Conservation (phyloP, 192 early-diverging fungal genomes). For the Coemansia aciculifera region DNA sequence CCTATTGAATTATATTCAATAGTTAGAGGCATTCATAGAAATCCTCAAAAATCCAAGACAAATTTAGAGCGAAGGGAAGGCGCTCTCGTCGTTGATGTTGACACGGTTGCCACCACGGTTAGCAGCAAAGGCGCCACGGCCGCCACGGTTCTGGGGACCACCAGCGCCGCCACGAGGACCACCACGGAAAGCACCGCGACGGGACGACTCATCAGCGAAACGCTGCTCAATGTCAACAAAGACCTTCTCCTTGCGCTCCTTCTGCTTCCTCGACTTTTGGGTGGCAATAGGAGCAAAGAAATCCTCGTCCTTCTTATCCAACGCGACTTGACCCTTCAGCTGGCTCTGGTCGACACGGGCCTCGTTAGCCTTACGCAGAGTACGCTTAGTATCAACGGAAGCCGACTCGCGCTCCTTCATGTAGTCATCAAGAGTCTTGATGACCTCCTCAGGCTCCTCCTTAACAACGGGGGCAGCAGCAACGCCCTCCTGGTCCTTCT, state of each 20-base stretch:
- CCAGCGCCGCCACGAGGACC: slow-evolving; percentile 31
- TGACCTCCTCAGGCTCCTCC: slow-evolving; percentile 73
- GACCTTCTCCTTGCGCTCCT: slow-evolving; percentile 73
- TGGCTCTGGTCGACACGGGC: slow-evolving; percentile 73
- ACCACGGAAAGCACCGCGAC: slow-evolving; percentile 64
- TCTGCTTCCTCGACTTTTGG: slow-evolving; percentile 61
- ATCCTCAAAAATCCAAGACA: not conserved
- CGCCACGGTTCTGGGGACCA: slow-evolving; percentile 49
- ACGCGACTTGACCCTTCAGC: slow-evolving; percentile 76
- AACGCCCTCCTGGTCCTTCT: slow-evolving; percentile 45
- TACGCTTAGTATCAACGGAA: slow-evolving; percentile 59
- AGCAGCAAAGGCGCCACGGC: slow-evolving; percentile 52
- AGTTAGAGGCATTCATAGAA: not conserved
- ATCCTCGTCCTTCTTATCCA: slow-evolving; percentile 72
- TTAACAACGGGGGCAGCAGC: slow-evolving; percentile 40
- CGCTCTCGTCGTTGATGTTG: slow-evolving; percentile 68
- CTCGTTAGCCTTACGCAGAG: slow-evolving; percentile 84
- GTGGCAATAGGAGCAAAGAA: slow-evolving; percentile 63
- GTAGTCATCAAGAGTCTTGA: slow-evolving; percentile 90
- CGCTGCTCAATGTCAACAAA: slow-evolving; percentile 77
- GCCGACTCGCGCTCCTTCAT: slow-evolving; percentile 66
- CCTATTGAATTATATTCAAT: not conserved
- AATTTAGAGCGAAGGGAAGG: slow-evolving; percentile 66
- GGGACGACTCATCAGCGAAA: slow-evolving; percentile 65
- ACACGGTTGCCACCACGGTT: slow-evolving; percentile 55